Base-by-base conservation (phyloP, 164 flowering plant genomes). In the Chimonanthus salicifolius region DNA sequence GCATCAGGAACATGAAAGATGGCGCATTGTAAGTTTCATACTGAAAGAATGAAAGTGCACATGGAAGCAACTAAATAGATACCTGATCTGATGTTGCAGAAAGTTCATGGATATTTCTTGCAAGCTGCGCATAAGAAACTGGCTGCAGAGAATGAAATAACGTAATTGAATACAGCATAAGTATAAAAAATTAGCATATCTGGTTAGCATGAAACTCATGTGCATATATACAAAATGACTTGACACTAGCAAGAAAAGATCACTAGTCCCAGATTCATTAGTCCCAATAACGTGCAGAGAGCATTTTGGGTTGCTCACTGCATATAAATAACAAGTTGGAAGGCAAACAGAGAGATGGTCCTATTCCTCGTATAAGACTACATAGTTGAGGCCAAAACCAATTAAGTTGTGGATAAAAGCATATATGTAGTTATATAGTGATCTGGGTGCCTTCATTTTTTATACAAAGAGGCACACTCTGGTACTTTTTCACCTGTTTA, bases 11-110 rank as follows among this genome's bases (percentile, higher is more conserved):
- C 43, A 16, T 16, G 43, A 50, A 50, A 69, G 13, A 49, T 7
- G 43, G 44, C 7, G 13, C 7, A 15, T 49, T 9, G 4, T 15
- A 47, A 68, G 20, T 54, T 10, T 54, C 15, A 54, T 7, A 65
- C 11, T 43, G 15, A 54, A 65, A 44, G 21, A 6, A 8, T 65
- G 68, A 11, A 5, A 45, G 15, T 49, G 73, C 63, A 10, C 33
- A 6, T 3, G 48, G 7, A 48, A n/a, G 64, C 50, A 47, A 69
- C 70, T 44, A 13, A 68, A 13, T 10, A 54, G 64, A 58, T 69
- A 92, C 98, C 86, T 92, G 99, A 86, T 94, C 99, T 5, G 94
- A 90, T 5, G 94, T 78, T 44, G 99, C 99, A 49, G 99, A 97
- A 58, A 94, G 86, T 79, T 94, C 99, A 67, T 94, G 99, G 76